These are phyloP conservation scores for Selaginella moellendorffii DNA, from an alignment of 75 land plant species.

Conservation along the genomic window DNA sequence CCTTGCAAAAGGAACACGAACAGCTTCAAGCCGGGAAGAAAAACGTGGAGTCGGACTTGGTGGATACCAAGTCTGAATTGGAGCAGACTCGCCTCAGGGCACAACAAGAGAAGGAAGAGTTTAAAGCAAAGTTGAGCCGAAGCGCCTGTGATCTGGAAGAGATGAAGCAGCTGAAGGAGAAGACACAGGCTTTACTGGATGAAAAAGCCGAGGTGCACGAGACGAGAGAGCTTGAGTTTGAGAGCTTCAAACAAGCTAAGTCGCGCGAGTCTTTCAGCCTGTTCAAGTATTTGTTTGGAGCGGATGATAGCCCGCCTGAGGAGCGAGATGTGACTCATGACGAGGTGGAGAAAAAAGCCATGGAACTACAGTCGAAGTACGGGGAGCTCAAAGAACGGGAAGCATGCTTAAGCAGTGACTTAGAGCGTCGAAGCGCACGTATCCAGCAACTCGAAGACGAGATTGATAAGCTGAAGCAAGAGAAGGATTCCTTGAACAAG, in stretches of 20 bases:
- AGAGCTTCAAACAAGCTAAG: not conserved
- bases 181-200: not conserved
- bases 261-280: not conserved
- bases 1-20: too few species aligned
- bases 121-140: too few species aligned
- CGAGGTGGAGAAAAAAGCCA: not conserved
- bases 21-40: too few species aligned
- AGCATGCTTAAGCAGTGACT: not conserved
- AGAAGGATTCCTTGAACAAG: not conserved
- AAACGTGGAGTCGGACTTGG: too few species aligned
- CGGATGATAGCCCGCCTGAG: not conserved
- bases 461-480: not conserved
- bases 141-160: not conserved
- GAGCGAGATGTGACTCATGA: not conserved
- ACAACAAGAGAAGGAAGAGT: too few species aligned
- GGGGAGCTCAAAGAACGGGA: not conserved
- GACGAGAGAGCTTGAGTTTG: not conserved
- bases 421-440: not conserved
- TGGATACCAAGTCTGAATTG: too few species aligned
- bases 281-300: not conserved
- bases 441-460: not conserved
- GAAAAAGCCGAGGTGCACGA: not conserved
- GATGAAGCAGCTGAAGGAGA: not conserved
- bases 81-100: too few species aligned
- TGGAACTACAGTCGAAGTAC: too few species aligned